Conservation (phyloP, 2,329 filamentous ascomycete genomes). For the Colletotrichum sidae region DNA sequence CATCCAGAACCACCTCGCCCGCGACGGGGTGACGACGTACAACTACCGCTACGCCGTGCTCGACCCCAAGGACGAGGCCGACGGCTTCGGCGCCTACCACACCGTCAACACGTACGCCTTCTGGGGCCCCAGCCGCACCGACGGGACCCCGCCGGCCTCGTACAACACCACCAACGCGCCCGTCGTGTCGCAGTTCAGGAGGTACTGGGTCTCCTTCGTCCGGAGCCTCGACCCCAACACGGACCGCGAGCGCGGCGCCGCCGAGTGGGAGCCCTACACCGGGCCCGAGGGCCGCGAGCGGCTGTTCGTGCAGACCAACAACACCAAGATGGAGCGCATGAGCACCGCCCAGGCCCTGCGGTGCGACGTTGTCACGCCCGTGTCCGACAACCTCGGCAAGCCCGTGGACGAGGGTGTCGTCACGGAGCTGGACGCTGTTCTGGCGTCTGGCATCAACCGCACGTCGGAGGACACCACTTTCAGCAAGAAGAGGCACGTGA, state of each 20-base stretch:
- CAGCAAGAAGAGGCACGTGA: conserved; percentile 10
- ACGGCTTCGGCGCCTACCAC: conserved; percentile 74
- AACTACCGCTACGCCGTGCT: conserved; percentile 78
- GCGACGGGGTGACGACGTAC: conserved; percentile 59
- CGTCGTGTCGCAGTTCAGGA: conserved; percentile 72
- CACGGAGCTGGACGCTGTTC: conserved; percentile 29
- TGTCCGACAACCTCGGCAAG: conserved; percentile 34
- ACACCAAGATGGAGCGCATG: conserved; percentile 56
- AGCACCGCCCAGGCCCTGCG: conserved; percentile 34
- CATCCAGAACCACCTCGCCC: conserved; percentile 44
- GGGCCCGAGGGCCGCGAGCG: conserved; percentile 44
- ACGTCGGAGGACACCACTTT: conserved; percentile 32
- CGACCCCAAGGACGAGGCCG: conserved; percentile 63
- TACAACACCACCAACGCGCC: conserved; percentile 67
- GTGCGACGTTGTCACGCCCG: conserved; percentile 28
- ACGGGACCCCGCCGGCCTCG: conserved; percentile 60
- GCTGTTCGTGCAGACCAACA: conserved; percentile 56
- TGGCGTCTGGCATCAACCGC: conserved; percentile 32
- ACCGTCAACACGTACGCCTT: conserved; percentile 75
- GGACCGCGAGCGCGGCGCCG: conserved; percentile 56
- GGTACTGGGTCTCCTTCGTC: conserved; percentile 82
- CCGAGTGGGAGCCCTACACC: conserved; percentile 63
- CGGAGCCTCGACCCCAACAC: conserved; percentile 73
- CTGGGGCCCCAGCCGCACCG: conserved; percentile 71
- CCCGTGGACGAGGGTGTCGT: conserved; percentile 28